Percentiles rank a stretch among this genome's conserved stretches.
Conservation (phyloP, 1,139 yeast genomes). For the Blastobotrys malaysiensis region DNA sequence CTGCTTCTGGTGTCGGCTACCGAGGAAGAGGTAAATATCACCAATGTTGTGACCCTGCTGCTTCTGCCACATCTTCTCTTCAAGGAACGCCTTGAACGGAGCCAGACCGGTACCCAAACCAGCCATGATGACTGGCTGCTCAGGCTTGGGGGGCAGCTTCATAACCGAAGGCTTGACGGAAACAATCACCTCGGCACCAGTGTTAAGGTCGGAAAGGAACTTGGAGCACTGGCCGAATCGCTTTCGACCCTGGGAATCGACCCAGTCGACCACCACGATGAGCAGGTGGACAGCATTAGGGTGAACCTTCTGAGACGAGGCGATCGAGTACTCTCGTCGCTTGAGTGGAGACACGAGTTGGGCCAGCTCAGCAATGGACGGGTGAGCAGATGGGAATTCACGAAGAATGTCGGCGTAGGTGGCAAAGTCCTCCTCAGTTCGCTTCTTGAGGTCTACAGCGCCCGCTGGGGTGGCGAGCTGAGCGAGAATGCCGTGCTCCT, state of each 20-base stretch:
- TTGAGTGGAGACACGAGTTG: constrained; percentile 77
- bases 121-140: constrained; percentile 92
- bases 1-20: constrained; percentile 93
- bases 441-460: constrained; percentile 76
- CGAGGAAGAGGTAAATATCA: constrained; percentile 79
- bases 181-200: constrained; percentile 86
- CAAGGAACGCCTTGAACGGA: constrained; percentile 95
- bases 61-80: constrained; percentile 92
- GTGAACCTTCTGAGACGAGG: constrained; percentile 90
- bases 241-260: constrained; percentile 76
- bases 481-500: constrained; percentile 57
- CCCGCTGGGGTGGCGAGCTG: constrained; percentile 73
- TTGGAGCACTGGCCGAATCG: constrained; percentile 95
- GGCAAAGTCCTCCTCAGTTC: constrained; percentile 77
- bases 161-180: constrained; percentile 95
- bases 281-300: constrained; percentile 86
- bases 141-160: constrained; percentile 85
- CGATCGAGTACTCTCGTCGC: constrained; percentile 98
- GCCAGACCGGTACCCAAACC: constrained; percentile 98
- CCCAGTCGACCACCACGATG: constrained; percentile 96
- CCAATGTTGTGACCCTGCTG: constrained; percentile 88
- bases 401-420: constrained; percentile 78
- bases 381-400: constrained; percentile 79
- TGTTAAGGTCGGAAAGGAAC: constrained; percentile 67
- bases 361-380: constrained; percentile 65